Conservation (phyloP, 768 basidiomycete genomes). For the Pleurotus giganteus region DNA sequence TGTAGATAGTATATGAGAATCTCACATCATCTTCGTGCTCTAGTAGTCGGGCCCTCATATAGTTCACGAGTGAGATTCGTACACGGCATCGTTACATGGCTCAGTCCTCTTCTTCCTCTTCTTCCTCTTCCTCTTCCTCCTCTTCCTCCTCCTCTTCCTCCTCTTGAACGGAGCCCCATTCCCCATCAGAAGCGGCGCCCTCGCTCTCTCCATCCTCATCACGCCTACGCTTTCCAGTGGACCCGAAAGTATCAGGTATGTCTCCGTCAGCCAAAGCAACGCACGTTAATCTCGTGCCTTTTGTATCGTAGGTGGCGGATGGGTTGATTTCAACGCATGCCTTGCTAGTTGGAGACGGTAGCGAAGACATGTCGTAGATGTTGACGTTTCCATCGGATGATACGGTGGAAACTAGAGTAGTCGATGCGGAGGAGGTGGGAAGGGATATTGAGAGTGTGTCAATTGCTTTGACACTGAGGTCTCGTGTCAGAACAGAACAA, state of each 20-base stretch:
- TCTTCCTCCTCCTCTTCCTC: conserved; percentile 24
- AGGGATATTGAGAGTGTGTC: conserved; percentile 63
- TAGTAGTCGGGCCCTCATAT: too few species aligned
- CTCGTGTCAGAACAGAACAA: conserved; percentile 4
- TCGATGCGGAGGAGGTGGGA: conserved; percentile 36
- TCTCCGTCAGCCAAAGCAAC: conserved; percentile 55
- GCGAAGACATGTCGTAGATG: conserved; percentile 64
- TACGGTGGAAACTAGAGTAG: conserved; percentile 68
- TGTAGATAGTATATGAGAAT: conserved; percentile 37
- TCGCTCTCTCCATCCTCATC: conserved; percentile 32
- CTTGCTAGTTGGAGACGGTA: conserved; percentile 31
- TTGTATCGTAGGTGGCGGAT: conserved; percentile 73
- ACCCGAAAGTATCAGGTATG: conserved; percentile 10
- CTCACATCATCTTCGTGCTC: conserved; percentile 1
- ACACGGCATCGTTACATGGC: too few species aligned
- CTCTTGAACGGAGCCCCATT: conserved; percentile 15
- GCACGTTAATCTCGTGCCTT: conserved; percentile 84
- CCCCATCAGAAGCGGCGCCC: conserved; percentile 26
- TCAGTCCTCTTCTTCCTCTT: conserved; percentile 25
- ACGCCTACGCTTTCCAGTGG: conserved; percentile 28
- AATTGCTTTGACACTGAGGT: conserved; percentile 73
- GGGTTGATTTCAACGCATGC: conserved; percentile 45
- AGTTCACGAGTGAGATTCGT: too few species aligned
- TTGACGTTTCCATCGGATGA: conserved; percentile 90
- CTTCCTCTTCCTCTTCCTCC: conserved; percentile 27